phyloP scores from a whole-genome alignment of 495 filamentous ascomycete genomes.

The Penicillium silybi region DNA sequence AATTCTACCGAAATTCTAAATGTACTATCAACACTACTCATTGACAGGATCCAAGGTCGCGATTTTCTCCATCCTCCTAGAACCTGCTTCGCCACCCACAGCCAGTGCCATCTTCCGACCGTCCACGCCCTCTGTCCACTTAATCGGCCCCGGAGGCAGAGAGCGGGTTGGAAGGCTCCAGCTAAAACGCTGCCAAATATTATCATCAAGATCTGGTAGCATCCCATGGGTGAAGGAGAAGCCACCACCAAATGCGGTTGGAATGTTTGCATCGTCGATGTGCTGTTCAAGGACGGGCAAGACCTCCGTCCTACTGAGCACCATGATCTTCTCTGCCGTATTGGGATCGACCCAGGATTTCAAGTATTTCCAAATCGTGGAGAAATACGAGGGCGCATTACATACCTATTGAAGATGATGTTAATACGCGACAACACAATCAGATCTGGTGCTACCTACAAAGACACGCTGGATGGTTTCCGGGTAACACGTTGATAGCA shows the following conservation, averaged over 20 bases:
- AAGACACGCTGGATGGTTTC: constrained; percentile 26
- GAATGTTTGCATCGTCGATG: constrained; percentile 25
- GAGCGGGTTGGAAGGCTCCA: constrained; percentile 1
- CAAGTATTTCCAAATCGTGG: constrained; percentile 23
- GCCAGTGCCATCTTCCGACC: constrained; percentile 14
- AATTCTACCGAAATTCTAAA: too few species aligned
- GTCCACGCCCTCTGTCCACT: constrained; percentile 15
- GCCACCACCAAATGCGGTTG: constrained; percentile 18
- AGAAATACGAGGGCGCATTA: constrained; percentile 25
- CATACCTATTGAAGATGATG: constrained; percentile 19
- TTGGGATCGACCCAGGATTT: constrained; percentile 25
- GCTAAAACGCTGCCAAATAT: constrained; percentile 8
- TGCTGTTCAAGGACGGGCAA: constrained; percentile 11
- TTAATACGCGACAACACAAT: background rate
- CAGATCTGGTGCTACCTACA: too few species aligned
- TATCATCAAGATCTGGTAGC: constrained; percentile 21
- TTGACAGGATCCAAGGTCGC: background rate
- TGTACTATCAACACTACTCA: too few species aligned
- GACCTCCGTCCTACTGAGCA: constrained; percentile 15
- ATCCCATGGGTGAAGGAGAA: constrained; percentile 20
- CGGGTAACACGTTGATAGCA: constrained; percentile 30
- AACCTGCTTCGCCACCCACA: constrained; percentile 12
- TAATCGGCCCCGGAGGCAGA: constrained; percentile 25
- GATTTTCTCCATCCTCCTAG: background rate
- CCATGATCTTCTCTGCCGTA: constrained; percentile 25